Percentiles rank a stretch among this genome's conserved stretches.
Conservation (phyloP, 1,284 basidiomycete species). For the Volvariella volvacea region DNA sequence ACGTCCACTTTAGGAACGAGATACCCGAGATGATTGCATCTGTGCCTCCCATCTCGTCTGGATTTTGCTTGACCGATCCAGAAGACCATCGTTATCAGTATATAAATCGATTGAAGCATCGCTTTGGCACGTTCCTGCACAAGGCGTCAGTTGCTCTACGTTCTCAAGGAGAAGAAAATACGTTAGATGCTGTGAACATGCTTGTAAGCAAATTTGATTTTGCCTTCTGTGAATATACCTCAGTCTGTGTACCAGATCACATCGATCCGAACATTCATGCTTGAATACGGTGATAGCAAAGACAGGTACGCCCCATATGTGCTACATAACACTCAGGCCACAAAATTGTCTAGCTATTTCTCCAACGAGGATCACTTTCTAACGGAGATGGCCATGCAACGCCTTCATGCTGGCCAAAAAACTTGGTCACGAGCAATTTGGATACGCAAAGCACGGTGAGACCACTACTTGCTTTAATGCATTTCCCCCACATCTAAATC, state of each 20-base stretch:
- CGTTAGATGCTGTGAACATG: constrained; percentile 77
- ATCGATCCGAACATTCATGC: constrained; percentile 57
- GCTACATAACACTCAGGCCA: too few relatives aligned
- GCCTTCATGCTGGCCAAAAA: constrained; percentile 63
- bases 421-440: constrained; percentile 65
- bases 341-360: constrained; percentile 38
- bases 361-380: constrained; percentile 54
- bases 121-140: constrained; percentile 70
- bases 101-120: constrained; percentile 51
- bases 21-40: constrained; percentile 69
- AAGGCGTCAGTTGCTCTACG: constrained; percentile 62
- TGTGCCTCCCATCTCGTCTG: constrained; percentile 51
- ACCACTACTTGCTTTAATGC: not conserved
- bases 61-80: constrained; percentile 66
- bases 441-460: constrained; percentile 57
- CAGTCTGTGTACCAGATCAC: constrained; percentile 38
- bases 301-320: constrained; percentile 38
- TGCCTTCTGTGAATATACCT: not conserved
- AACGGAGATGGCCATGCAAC: constrained; percentile 56
- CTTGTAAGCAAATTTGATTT: constrained; percentile 37
- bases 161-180: constrained; percentile 78
- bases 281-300: constrained; percentile 65
- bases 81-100: constrained; percentile 64
- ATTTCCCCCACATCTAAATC: constrained; percentile 3
- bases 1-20: constrained; percentile 34